A percentile compares a stretch with the other conserved stretches of the same genome.
Conservation (phyloP, 2,329 filamentous ascomycete species). For the Penicillium janthinellum region DNA sequence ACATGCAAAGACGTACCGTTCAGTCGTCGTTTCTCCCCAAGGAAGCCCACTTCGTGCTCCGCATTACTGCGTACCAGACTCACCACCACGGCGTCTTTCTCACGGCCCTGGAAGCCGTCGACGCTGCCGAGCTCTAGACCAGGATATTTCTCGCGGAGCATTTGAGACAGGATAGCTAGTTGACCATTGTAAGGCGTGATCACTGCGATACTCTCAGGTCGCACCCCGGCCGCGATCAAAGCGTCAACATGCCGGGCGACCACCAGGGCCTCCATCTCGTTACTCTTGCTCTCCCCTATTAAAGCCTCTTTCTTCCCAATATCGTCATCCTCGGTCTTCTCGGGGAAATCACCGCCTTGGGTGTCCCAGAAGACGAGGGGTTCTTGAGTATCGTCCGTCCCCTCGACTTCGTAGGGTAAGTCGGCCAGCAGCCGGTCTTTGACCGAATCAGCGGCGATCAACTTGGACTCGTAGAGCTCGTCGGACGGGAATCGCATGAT, state of each 20-base stretch:
- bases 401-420: slow-evolving; percentile 73
- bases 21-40: slow-evolving; percentile 85
- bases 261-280: slow-evolving; percentile 83
- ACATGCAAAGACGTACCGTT: slow-evolving; percentile 68
- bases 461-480: slow-evolving; percentile 78
- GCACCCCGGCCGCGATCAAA: slow-evolving; percentile 78
- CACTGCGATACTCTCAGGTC: slow-evolving; percentile 82
- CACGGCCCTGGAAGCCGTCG: slow-evolving; percentile 94
- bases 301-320: slow-evolving; percentile 54
- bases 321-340: slow-evolving; percentile 75
- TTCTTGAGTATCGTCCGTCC: slow-evolving; percentile 83
- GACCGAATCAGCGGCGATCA: slow-evolving; percentile 80
- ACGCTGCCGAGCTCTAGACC: slow-evolving; percentile 94
- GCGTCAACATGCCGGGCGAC: slow-evolving; percentile 75
- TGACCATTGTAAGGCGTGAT: slow-evolving; percentile 97
- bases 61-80: slow-evolving; percentile 91
- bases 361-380: slow-evolving; percentile 94
- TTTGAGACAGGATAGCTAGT: slow-evolving; percentile 72
- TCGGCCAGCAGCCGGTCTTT: slow-evolving; percentile 73
- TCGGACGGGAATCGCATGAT: slow-evolving; percentile 96
- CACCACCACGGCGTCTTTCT: slow-evolving; percentile 93
- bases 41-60: slow-evolving; percentile 85
- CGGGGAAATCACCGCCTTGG: slow-evolving; percentile 88
- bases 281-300: slow-evolving; percentile 80
- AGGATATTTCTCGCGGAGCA: slow-evolving; percentile 77